phyloP scores from a whole-genome alignment of 257 asterid genomes.

The Nicotiana undulata region DNA sequence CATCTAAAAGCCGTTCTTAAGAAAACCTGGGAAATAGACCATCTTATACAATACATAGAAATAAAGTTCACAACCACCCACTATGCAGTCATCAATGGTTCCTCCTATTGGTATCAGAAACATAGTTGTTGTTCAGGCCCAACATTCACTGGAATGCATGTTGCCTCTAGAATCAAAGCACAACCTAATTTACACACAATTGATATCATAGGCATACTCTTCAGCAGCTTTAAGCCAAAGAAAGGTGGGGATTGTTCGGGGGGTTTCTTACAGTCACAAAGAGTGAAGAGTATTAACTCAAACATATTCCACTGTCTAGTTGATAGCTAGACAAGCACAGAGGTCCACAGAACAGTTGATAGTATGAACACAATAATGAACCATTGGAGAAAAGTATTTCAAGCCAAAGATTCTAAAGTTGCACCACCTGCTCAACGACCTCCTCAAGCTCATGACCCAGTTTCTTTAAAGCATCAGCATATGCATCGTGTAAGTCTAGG shows the following conservation, averaged over 20 bases:
- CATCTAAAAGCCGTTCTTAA: background rate
- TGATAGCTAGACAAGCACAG: background rate
- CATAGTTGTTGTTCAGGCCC: background rate
- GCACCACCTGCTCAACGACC: slow-evolving; percentile 76
- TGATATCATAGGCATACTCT: background rate
- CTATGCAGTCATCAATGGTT: background rate
- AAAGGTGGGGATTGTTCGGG: no score
- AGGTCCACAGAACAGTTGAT: background rate
- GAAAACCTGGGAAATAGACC: background rate
- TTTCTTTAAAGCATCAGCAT: slow-evolving; percentile 78
- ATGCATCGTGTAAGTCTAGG: slow-evolving; percentile 72
- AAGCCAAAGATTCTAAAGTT: slow-evolving; percentile 9
- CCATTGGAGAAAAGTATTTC: background rate
- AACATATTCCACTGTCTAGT: background rate
- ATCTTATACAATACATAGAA: background rate
- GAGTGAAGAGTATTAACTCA: background rate
- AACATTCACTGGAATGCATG: background rate
- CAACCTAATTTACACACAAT: background rate
- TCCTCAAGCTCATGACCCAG: slow-evolving; percentile 88
- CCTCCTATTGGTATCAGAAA: background rate
- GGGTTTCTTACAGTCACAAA: background rate
- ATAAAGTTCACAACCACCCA: background rate
- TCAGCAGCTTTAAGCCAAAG: background rate
- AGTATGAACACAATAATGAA: background rate
- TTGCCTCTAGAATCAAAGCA: background rate